These are phyloP conservation scores for Pythium coloratum DNA, from an alignment of 352 stramenopile species.

Conservation along the genomic window DNA sequence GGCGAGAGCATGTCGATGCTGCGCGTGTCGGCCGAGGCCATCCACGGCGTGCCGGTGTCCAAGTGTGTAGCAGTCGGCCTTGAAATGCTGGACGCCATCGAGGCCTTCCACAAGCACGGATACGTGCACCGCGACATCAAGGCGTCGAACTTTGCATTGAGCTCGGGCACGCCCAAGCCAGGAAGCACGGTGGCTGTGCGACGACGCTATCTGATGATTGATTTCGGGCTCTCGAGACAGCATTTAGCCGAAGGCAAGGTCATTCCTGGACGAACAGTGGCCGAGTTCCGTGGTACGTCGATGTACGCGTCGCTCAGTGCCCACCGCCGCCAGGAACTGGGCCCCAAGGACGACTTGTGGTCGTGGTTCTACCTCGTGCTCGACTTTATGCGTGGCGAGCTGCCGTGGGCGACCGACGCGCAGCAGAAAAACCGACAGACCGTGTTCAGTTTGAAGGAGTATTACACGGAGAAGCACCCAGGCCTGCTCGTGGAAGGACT, in stretches of 20 bases:
- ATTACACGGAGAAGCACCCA: conserved; percentile 77
- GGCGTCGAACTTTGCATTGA: conserved; percentile 86
- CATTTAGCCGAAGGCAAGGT: conserved; percentile 68
- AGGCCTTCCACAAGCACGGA: conserved; percentile 81
- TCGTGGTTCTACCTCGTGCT: conserved; percentile 90
- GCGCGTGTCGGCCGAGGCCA: conserved; percentile 70
- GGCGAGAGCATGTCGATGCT: conserved; percentile 90
- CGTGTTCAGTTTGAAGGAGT: conserved; percentile 80
- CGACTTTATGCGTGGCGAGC: conserved; percentile 84
- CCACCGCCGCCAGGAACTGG: conserved; percentile 75
- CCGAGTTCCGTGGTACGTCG: conserved; percentile 85
- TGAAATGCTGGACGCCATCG: conserved; percentile 88
- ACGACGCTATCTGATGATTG: conserved; percentile 74
- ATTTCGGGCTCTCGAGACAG: conserved; percentile 84
- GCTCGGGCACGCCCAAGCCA: conserved; percentile 36
- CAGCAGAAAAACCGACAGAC: conserved; percentile 84
- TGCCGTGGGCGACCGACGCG: conserved; percentile 80
- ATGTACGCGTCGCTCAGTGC: conserved; percentile 90
- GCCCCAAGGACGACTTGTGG: conserved; percentile 86
- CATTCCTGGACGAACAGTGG: conserved; percentile 54
- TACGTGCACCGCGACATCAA: conserved; percentile 91
- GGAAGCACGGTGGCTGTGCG: conserved; percentile 9
- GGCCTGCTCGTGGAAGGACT: conserved; percentile 73
- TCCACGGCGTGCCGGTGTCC: conserved; percentile 71
- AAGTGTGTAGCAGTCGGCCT: conserved; percentile 75